Base-by-base conservation (phyloP, 768 basidiomycete species). In the Amanita muscaria region DNA sequence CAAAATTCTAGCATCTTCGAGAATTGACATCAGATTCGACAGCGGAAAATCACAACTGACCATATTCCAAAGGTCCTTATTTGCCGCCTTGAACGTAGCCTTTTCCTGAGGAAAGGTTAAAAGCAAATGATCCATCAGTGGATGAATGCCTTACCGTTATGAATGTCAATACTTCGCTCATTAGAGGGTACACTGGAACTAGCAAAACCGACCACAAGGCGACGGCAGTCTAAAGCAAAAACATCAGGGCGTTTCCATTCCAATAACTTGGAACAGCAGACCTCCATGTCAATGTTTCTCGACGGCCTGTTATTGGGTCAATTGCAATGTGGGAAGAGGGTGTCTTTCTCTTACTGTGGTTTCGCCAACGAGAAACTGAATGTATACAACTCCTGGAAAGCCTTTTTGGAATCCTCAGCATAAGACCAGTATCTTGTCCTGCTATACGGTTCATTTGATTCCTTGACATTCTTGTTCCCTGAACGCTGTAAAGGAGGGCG, bases 31-130 rank as follows among this genome's bases (percentile, higher is more conserved):
- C 14, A 31, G 33, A 15, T 10, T 22, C 10, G 7, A 32, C 29
- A 31, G 31, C 15, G 19, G n/a, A 33, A 23, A 21, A 32, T 19
- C 50, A 14, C 11, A 36, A 64, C 70, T 11, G 48, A 84, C 87
- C 88, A 90, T 90, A 46, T 62, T 74, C 88, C 88, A 92, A 7
- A 89, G 63, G 62, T 92, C 88, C 56, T 86, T 86, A 60, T 88
- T 90, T 11, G 80, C 77, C 0, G 80, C 83, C 56, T 81, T 88
- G 63, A 86, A 88, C 3, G 65, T 70, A 5, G 72, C 74, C 48
- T 76, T 68, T 50, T 74, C 67, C 66, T 73, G 25, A 22, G 44
- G 32, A 25, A 35, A 21, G 11, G 11, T 15, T 15, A 14, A n/a
- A n/a, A 24, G 31, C 23, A 14, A 21, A 27, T 34, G 15, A 47